Conservation (phyloP, 1,284 basidiomycete species). For the Macrocybe sp. region DNA sequence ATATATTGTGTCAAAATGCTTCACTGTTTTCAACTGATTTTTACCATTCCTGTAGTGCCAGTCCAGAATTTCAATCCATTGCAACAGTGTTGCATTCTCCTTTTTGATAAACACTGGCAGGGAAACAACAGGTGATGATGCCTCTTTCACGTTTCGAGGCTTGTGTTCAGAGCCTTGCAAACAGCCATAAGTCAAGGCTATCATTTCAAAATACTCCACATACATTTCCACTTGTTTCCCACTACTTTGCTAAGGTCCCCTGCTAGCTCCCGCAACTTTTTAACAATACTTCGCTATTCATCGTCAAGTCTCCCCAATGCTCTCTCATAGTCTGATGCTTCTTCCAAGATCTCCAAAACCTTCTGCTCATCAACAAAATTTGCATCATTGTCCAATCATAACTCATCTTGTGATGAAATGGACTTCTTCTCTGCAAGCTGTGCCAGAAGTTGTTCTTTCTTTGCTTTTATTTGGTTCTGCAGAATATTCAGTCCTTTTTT, state of each 20-base stretch:
- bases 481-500: conserved; percentile 5
- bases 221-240: conserved; percentile 10
- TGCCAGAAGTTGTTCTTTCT: background rate
- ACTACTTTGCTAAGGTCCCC: conserved; percentile 6
- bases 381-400: conserved; percentile 14
- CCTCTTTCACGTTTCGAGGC: conserved; percentile 4
- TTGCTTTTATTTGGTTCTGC: background rate
- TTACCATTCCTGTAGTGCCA: conserved; percentile 13
- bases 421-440: conserved; percentile 1
- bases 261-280: conserved; percentile 7
- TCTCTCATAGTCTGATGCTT: conserved; percentile 16
- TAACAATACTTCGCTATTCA: conserved; percentile 7
- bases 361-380: conserved; percentile 15
- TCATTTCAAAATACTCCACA: conserved; percentile 3
- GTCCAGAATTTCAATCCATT: conserved; percentile 22
- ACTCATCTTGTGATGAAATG: conserved; percentile 7
- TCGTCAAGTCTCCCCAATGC: background rate
- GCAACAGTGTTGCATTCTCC: conserved; percentile 18
- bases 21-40: conserved; percentile 19
- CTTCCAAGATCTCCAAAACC: conserved; percentile 14
- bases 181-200: conserved; percentile 1
- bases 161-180: conserved; percentile 6
- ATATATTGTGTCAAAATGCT: conserved; percentile 18
- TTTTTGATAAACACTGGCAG: conserved; percentile 9
- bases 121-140: too few species aligned